Evolutionary conservation across 306 rosid genomes (phyloP).

Genomic region (Senna tora): DNA sequence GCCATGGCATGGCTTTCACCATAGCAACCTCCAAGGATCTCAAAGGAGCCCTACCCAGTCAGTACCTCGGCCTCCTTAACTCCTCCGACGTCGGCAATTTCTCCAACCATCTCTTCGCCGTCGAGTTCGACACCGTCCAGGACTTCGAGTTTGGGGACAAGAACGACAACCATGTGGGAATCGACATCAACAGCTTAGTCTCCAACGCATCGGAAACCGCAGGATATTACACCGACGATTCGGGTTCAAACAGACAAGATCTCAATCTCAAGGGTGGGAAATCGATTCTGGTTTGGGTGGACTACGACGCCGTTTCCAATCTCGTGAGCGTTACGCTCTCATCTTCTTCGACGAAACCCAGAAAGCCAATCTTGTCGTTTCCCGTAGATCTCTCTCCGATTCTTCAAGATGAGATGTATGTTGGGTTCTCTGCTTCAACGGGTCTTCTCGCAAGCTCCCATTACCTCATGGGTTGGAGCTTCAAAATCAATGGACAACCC

Average conservation of each 20-base stretch:
- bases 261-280: slow-evolving; percentile 58
- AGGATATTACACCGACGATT: slow-evolving; percentile 49
- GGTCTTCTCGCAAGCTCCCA: slow-evolving; percentile 87
- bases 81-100: slow-evolving; percentile 51
- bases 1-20: slow-evolving; percentile 82
- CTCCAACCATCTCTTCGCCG: slow-evolving; percentile 71
- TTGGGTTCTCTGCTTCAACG: slow-evolving; percentile 89
- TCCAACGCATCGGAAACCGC: slow-evolving; percentile 61
- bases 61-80: slow-evolving; percentile 74
- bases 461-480: slow-evolving; percentile 83
- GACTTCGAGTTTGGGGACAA: slow-evolving; percentile 72
- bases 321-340: slow-evolving; percentile 55
- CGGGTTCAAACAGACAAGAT: slow-evolving; percentile 37
- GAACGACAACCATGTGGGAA: slow-evolving; percentile 74
- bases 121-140: slow-evolving; percentile 79
- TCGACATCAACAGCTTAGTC: slow-evolving; percentile 60
- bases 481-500: slow-evolving; percentile 61
- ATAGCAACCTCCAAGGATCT: slow-evolving; percentile 54
- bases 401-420: slow-evolving; percentile 62
- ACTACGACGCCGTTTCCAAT: slow-evolving; percentile 56
- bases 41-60: slow-evolving; percentile 65
- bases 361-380: slow-evolving; percentile 50
- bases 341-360: slow-evolving; percentile 57
- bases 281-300: slow-evolving; percentile 70
- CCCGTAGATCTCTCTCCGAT: slow-evolving; percentile 65